Evolutionary conservation across 2,329 filamentous ascomycete genomes (phyloP).

Genomic region (Pseudogymnoascus sp.): DNA sequence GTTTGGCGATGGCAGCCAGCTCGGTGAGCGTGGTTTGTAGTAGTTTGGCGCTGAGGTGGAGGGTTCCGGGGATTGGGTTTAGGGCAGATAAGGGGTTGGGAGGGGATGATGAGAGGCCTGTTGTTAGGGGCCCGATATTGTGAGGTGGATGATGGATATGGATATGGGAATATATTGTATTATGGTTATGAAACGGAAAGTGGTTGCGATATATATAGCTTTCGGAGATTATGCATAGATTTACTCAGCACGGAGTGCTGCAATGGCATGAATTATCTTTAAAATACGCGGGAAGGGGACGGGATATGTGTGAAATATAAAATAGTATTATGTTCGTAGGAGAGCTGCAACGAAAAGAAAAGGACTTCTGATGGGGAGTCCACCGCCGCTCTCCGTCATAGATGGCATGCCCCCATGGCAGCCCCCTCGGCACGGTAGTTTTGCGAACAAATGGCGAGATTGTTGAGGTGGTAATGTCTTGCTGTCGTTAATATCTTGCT

Average conservation of each 20-base stretch:
- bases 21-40: slow-evolving; percentile 80
- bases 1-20: slow-evolving; percentile 81
- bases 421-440: no score
- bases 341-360: no score
- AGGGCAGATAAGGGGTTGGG: slow-evolving; percentile 15
- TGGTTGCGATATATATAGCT: background rate
- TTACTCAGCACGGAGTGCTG: background rate
- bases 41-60: slow-evolving; percentile 56
- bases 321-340: background rate
- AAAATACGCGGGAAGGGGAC: no score
- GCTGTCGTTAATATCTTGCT: no score
- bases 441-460: no score
- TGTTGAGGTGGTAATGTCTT: no score
- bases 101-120: background rate
- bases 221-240: background rate
- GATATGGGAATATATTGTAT: background rate
- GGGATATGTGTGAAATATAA: no score
- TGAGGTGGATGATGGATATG: background rate
- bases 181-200: background rate
- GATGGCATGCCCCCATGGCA: no score
- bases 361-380: no score
- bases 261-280: background rate
- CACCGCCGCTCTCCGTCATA: no score
- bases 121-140: background rate
- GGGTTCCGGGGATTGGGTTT: slow-evolving; percentile 32